phyloP scores from a whole-genome alignment of 148 eudicot species.

The Fagopyrum esculentum region DNA sequence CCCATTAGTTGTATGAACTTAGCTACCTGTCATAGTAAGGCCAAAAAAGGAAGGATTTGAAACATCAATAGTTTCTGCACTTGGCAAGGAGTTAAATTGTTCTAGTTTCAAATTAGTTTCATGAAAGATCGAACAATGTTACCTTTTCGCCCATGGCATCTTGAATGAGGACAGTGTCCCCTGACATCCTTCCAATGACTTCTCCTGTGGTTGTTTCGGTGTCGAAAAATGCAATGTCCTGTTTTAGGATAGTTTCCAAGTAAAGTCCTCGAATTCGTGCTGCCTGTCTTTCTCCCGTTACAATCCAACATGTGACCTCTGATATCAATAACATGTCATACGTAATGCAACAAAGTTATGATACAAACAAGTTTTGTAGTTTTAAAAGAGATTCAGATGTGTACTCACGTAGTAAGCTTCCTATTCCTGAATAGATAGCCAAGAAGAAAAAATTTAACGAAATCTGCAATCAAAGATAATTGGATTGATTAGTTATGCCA shows the following conservation, averaged over 20 bases:
- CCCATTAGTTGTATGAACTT: slow-evolving; percentile 63
- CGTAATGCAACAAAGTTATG: neutral
- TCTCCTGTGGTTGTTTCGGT: slow-evolving; percentile 83
- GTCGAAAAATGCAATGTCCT: slow-evolving; percentile 83
- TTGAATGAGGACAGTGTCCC: slow-evolving; percentile 86
- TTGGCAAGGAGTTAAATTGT: neutral
- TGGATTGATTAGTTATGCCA: neutral
- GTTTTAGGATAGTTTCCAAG: slow-evolving; percentile 63
- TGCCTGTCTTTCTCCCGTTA: slow-evolving; percentile 85
- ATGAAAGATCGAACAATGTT: neutral
- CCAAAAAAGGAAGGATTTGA: neutral
- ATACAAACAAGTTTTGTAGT: neutral
- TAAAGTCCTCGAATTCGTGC: slow-evolving; percentile 65
- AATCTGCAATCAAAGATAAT: neutral
- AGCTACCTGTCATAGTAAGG: slow-evolving; percentile 42
- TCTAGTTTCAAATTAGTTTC: neutral
- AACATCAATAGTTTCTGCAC: neutral
- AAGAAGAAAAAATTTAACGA: slow-evolving; percentile 6
- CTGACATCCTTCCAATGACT: slow-evolving; percentile 84
- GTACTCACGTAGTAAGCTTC: slow-evolving; percentile 6
- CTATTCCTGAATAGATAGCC: slow-evolving; percentile 10
- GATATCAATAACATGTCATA: slow-evolving; percentile 10
- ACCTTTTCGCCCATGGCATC: slow-evolving; percentile 96
- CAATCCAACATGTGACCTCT: slow-evolving; percentile 89
- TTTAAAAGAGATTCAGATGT: neutral